phyloP scores from a whole-genome alignment of 257 asterid genomes.

The Forsythia viridissima region DNA sequence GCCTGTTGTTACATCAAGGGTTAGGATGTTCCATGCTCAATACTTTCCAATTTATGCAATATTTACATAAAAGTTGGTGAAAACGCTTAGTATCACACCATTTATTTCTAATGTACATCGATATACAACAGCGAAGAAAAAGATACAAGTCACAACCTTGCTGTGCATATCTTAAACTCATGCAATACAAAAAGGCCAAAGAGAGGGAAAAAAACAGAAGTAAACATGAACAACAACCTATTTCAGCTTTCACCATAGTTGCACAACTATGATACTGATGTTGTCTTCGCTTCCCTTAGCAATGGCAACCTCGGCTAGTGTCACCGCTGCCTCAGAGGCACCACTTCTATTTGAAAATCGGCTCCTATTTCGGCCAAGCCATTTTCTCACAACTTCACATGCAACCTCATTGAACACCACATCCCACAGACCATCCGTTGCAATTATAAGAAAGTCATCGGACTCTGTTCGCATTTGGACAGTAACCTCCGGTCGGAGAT shows the following conservation, averaged over 20 bases:
- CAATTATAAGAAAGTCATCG: constrained; percentile 56
- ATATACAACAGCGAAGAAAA: neutral
- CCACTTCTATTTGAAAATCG: neutral
- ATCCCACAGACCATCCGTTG: constrained; percentile 53
- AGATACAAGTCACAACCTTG: neutral
- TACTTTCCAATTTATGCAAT: neutral
- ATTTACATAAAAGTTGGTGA: too few species aligned
- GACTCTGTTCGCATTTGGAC: constrained; percentile 37
- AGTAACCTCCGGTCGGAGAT: constrained; percentile 51
- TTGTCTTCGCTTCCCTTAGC: constrained; percentile 42
- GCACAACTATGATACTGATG: constrained; percentile 38
- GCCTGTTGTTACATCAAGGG: too few species aligned
- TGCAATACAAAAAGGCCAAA: neutral
- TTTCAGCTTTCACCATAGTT: neutral
- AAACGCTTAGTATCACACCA: neutral
- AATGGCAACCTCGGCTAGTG: constrained; percentile 31
- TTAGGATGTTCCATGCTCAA: too few species aligned
- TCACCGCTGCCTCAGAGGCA: constrained; percentile 21
- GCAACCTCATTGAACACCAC: constrained; percentile 29
- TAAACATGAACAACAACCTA: neutral
- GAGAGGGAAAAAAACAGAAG: neutral
- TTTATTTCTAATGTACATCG: neutral
- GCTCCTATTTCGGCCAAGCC: constrained; percentile 14
- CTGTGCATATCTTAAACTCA: constrained; percentile 7
- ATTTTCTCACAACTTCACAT: constrained; percentile 14